Percentiles rank a stretch among this genome's conserved stretches.
Conservation (phyloP, 257 asterid species). For the Nyctanthes arbortristis region DNA sequence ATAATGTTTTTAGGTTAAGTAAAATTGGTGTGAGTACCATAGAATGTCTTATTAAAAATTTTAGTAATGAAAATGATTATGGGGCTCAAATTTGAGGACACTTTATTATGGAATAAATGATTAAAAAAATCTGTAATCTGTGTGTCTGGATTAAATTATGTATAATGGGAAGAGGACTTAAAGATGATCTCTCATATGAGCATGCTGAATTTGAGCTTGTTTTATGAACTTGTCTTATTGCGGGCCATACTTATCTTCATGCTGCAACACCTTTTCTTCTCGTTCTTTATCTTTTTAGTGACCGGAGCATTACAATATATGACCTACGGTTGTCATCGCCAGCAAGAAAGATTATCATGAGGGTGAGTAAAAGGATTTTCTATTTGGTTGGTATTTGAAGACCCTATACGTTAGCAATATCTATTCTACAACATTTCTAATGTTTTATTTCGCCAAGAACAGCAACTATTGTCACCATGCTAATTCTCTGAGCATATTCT, state of each 20-base stretch:
- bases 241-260: constrained; percentile 12
- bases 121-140: not conserved
- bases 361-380: constrained; percentile 43
- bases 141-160: not conserved
- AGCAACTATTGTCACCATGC: constrained; percentile 1
- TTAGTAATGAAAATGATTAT: not conserved
- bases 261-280: constrained; percentile 18
- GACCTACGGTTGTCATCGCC: constrained; percentile 82
- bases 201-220: constrained; percentile 6
- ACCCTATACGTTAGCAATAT: not conserved
- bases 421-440: not conserved
- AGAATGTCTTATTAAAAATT: not conserved
- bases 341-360: constrained; percentile 77
- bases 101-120: not conserved
- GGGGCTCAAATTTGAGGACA: not conserved
- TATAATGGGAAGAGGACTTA: not conserved
- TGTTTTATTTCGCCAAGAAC: not conserved
- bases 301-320: constrained; percentile 83
- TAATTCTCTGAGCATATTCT: not conserved
- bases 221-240: constrained; percentile 13
- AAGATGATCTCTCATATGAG: not conserved
- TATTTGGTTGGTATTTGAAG: constrained; percentile 6
- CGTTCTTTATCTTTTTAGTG: constrained; percentile 44
- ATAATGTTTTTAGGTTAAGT: not conserved
- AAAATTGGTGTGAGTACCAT: not conserved